Conservation (phyloP, 73 alveolate species). For the Paramecium pentaurelia region DNA sequence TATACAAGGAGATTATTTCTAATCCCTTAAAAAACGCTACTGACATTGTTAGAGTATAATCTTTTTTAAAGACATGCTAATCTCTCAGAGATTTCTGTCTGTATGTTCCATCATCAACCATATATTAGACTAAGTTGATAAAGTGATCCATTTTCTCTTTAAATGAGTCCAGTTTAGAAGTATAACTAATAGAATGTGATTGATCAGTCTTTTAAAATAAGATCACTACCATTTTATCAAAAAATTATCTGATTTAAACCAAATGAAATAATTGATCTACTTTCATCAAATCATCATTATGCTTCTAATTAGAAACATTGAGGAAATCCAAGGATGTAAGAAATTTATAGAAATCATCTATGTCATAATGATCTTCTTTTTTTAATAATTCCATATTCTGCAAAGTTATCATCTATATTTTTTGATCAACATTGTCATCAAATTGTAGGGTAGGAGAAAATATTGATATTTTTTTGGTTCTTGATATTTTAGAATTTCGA, state of each 20-base stretch:
- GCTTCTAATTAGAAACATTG: not conserved
- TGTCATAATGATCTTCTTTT: not conserved
- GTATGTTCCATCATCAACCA: not conserved
- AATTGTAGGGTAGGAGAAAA: slow-evolving; percentile 6
- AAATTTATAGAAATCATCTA: slow-evolving; percentile 21
- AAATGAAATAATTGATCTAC: not conserved
- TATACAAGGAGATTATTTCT: not conserved
- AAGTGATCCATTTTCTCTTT: slow-evolving; percentile 3
- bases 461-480: not conserved
- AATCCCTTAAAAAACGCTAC: not conserved
- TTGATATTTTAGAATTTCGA: slow-evolving; percentile 7
- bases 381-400: slow-evolving; percentile 15
- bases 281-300: not conserved
- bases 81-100: not conserved
- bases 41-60: not conserved
- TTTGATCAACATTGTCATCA: slow-evolving; percentile 16
- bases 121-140: not conserved
- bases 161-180: not conserved
- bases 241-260: not conserved
- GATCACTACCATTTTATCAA: not conserved
- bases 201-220: not conserved
- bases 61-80: not conserved
- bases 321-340: not conserved
- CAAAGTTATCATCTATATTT: not conserved
- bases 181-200: not conserved